These are phyloP conservation scores for Naegleria lovaniensis DNA, from an alignment of 208 protist genomes.

Conservation along the genomic window DNA sequence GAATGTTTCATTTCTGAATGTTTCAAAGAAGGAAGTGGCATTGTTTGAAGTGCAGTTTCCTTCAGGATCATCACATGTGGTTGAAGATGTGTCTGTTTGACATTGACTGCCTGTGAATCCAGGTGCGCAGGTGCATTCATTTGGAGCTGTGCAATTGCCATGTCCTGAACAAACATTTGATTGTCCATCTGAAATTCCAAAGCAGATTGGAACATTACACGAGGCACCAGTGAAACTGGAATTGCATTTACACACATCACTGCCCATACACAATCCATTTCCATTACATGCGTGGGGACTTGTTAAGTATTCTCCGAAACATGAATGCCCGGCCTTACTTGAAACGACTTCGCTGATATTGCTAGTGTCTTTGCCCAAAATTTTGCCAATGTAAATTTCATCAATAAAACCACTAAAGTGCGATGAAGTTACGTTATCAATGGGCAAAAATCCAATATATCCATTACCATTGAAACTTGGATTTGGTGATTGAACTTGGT, in stretches of 20 bases:
- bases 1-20: too few species aligned
- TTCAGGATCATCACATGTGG: neutral
- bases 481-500: too few species aligned
- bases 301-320: neutral
- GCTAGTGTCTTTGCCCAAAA: neutral
- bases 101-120: neutral
- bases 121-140: neutral
- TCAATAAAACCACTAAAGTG: neutral
- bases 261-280: neutral
- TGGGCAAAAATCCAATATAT: neutral
- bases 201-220: neutral
- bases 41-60: neutral
- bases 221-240: neutral
- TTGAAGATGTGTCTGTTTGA: neutral
- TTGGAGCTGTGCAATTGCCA: neutral
- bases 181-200: neutral
- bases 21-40: neutral
- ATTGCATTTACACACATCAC: neutral
- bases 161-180: neutral
- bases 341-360: neutral
- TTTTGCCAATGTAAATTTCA: neutral
- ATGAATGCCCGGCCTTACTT: neutral
- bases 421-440: neutral
- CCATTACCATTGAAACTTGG: neutral
- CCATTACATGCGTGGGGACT: neutral